Evolutionary conservation across 768 basidiomycete genomes (phyloP).

Genomic region (Lactarius pseudohatsudake): DNA sequence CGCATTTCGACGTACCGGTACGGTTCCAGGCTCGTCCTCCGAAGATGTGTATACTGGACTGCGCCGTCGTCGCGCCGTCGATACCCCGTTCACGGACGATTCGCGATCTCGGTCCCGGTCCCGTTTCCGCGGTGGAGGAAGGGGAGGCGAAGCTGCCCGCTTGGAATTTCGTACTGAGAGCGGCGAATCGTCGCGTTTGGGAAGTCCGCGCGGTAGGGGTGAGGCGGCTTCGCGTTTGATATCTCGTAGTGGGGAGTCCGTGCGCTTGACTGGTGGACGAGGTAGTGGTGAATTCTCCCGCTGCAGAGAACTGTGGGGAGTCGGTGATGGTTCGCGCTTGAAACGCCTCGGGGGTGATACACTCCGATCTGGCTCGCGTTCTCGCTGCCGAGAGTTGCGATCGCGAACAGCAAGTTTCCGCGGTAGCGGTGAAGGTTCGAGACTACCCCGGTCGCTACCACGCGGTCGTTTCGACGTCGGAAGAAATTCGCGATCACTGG

Average conservation of each 20-base stretch:
- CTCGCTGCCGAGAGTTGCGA: slow-evolving; percentile 25
- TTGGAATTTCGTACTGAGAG: slow-evolving; percentile 34
- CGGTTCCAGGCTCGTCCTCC: slow-evolving; percentile 24
- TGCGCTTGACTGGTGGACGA: slow-evolving; percentile 19
- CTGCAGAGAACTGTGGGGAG: slow-evolving; percentile 24
- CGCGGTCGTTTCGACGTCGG: slow-evolving; percentile 44
- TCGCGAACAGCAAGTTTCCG: slow-evolving; percentile 14
- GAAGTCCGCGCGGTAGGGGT: slow-evolving; percentile 25
- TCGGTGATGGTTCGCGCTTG: slow-evolving; percentile 31
- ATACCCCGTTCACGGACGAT: slow-evolving; percentile 16
- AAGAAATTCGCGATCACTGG: slow-evolving; percentile 19
- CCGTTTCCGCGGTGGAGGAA: slow-evolving; percentile 23
- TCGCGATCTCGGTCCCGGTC: slow-evolving; percentile 25
- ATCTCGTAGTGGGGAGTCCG: slow-evolving; percentile 12
- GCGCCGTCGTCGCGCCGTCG: slow-evolving; percentile 22
- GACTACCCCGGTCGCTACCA: slow-evolving; percentile 38
- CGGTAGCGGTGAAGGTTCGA: slow-evolving; percentile 3
- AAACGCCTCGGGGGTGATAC: slow-evolving; percentile 14
- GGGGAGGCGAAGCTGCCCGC: slow-evolving; percentile 38
- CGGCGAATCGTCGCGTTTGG: slow-evolving; percentile 19
- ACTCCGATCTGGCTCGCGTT: slow-evolving; percentile 21
- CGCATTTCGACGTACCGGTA: slow-evolving; percentile 25
- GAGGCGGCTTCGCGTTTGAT: slow-evolving; percentile 22
- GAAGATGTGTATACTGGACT: slow-evolving; percentile 29
- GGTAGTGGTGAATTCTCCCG: slow-evolving; percentile 23